These are phyloP conservation scores for Lipomyces spencermartinsiae DNA, from an alignment of 805 yeast species.

Conservation along the genomic window DNA sequence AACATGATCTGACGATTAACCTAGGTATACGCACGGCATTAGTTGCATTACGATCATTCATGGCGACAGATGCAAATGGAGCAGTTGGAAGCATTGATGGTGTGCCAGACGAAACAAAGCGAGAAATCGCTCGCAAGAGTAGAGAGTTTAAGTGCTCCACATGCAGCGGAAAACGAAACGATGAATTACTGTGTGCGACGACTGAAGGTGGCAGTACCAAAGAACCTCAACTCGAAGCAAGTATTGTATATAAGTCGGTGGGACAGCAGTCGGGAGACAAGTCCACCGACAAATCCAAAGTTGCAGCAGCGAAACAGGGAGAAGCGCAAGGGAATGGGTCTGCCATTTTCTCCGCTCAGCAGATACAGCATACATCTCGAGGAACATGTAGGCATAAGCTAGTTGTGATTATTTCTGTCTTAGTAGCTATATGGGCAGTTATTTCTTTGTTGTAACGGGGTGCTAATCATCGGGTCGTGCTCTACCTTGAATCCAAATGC, in stretches of 20 bases:
- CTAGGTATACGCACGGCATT: conserved; percentile 33
- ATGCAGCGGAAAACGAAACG: conserved; percentile 22
- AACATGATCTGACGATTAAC: not conserved
- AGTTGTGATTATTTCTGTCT: not conserved
- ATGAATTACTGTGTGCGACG: conserved; percentile 9
- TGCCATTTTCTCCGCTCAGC: not conserved
- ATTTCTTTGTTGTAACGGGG: not conserved
- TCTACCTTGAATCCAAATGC: too few species aligned
- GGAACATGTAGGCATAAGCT: not conserved
- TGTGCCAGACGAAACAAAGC: conserved; percentile 30
- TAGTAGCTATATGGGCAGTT: not conserved
- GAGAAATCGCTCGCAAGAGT: conserved; percentile 29
- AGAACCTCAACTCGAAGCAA: conserved; percentile 6
- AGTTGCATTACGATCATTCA: conserved; percentile 33
- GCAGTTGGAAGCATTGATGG: conserved; percentile 36
- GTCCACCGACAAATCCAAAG: not conserved
- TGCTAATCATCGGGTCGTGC: not conserved
- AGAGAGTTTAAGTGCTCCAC: conserved; percentile 14
- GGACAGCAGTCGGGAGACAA: not conserved
- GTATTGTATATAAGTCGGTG: not conserved
- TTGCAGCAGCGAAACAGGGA: not conserved
- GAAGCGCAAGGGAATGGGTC: not conserved
- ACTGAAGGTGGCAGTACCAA: not conserved
- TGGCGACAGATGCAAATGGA: conserved; percentile 34
- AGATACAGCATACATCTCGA: not conserved